phyloP scores from a whole-genome alignment of 441 rosid genomes.

The Dalechampia spathulata region DNA sequence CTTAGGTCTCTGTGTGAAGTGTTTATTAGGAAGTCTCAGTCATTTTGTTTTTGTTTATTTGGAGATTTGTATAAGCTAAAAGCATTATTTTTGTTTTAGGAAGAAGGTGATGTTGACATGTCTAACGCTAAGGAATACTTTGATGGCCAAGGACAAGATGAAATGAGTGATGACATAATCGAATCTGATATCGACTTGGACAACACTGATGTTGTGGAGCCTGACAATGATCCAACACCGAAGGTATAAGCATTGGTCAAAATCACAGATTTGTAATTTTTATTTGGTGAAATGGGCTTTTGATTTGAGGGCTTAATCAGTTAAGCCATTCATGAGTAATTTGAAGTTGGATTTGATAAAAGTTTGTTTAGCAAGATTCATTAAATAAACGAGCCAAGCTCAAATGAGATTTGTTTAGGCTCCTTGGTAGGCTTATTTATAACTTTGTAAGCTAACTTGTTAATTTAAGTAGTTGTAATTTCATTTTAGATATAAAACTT shows the following conservation, averaged over 20 bases:
- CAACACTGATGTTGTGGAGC: slow-evolving; percentile 60
- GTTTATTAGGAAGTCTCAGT: too few relatives aligned
- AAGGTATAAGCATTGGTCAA: slow-evolving; percentile 41
- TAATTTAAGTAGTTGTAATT: too few relatives aligned
- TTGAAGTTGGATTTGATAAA: too few relatives aligned
- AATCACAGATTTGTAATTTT: slow-evolving; percentile 1
- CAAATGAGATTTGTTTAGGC: too few relatives aligned
- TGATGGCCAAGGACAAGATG: slow-evolving; percentile 30
- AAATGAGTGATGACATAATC: slow-evolving; percentile 56
- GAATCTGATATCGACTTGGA: slow-evolving; percentile 90
- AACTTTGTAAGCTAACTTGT: too few relatives aligned
- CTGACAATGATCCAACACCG: slow-evolving; percentile 84
- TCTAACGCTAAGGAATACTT: slow-evolving; percentile 21
- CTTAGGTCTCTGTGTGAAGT: too few relatives aligned
- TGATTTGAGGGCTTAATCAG: too few relatives aligned
- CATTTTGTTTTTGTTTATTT: slow-evolving; percentile 5
- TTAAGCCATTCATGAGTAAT: too few relatives aligned
- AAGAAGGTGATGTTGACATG: slow-evolving; percentile 30
- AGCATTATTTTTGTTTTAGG: slow-evolving; percentile 24
- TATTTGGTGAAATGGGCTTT: slow-evolving; percentile 21
- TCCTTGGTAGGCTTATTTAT: too few relatives aligned
- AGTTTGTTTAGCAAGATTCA: too few relatives aligned
- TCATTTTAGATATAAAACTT: too few relatives aligned
- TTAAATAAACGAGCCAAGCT: too few relatives aligned
- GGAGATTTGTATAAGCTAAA: not conserved